Percentiles rank a stretch among this genome's conserved stretches.
phyloP scores from a whole-genome alignment of 768 basidiomycete genomes.

The Tricholoma flavovirens region DNA sequence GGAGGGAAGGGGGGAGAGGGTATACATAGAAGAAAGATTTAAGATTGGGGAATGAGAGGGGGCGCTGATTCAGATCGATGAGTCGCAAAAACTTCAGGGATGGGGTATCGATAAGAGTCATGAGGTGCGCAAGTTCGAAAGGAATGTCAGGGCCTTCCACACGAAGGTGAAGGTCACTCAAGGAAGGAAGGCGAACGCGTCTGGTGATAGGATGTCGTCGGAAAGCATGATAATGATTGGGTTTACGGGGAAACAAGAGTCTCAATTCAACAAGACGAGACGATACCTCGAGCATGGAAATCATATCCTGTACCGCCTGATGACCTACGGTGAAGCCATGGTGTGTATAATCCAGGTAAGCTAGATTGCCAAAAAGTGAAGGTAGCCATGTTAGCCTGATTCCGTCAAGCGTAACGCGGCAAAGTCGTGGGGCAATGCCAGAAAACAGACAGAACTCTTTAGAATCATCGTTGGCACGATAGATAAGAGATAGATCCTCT shows the following conservation, averaged over 20 bases:
- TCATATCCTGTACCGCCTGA: slow-evolving; percentile 51
- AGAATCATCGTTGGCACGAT: slow-evolving; percentile 63
- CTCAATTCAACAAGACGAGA: slow-evolving; percentile 46
- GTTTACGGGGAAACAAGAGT: slow-evolving; percentile 46
- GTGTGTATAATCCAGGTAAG: slow-evolving; percentile 65
- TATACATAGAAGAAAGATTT: slow-evolving; percentile 42
- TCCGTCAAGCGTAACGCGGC: slow-evolving; percentile 54
- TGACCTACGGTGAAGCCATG: slow-evolving; percentile 59
- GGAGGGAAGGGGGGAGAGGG: slow-evolving; percentile 33
- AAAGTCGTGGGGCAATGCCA: slow-evolving; percentile 52
- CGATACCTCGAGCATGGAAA: slow-evolving; percentile 53
- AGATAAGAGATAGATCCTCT: slow-evolving; percentile 51
- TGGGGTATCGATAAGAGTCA: slow-evolving; percentile 46
- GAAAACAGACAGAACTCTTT: slow-evolving; percentile 62
- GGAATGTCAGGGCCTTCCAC: slow-evolving; percentile 55
- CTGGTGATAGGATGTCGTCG: slow-evolving; percentile 23
- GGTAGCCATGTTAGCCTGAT: slow-evolving; percentile 60
- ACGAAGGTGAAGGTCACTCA: slow-evolving; percentile 42
- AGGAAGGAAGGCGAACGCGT: slow-evolving; percentile 37
- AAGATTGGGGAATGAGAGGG: slow-evolving; percentile 38
- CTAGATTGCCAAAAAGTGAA: slow-evolving; percentile 55
- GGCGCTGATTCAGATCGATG: slow-evolving; percentile 34
- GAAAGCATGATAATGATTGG: slow-evolving; percentile 15
- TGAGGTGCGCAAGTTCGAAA: slow-evolving; percentile 48
- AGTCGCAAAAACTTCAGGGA: slow-evolving; percentile 43